Conservation (phyloP, 495 filamentous ascomycete species). For the Aspergillus sparsus region DNA sequence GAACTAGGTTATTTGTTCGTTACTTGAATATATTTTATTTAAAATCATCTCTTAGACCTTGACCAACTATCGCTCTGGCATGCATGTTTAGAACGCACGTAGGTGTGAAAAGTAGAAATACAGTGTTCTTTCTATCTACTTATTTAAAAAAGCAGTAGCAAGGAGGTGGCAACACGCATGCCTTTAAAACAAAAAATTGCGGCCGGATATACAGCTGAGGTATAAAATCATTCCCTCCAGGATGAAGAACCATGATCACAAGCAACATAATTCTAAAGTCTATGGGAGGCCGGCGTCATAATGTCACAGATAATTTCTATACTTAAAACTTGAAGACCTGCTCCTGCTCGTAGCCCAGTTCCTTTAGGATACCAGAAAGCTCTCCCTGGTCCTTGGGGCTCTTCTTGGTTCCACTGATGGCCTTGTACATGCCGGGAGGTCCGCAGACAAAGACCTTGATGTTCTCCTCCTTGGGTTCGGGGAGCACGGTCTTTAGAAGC, state of each 20-base stretch:
- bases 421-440: conserved; percentile 90
- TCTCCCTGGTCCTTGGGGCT: conserved; percentile 92
- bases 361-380: conserved; percentile 77
- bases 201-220: conserved; percentile 9
- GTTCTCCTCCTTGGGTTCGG: conserved; percentile 85
- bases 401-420: conserved; percentile 84
- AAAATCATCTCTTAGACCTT: too few species aligned
- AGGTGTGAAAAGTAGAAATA: too few species aligned
- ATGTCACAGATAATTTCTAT: background rate
- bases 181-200: background rate
- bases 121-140: background rate
- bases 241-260: conserved; percentile 6
- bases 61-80: too few species aligned
- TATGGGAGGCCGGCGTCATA: too few species aligned
- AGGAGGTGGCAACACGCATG: too few species aligned
- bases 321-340: conserved; percentile 97
- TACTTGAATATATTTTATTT: too few species aligned
- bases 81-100: too few species aligned
- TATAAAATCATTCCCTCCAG: background rate
- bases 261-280: too few species aligned
- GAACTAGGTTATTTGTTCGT: too few species aligned
- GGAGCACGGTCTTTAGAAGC: conserved; percentile 85
- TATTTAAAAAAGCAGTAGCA: background rate
- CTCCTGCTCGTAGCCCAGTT: conserved; percentile 86
- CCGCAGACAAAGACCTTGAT: conserved; percentile 93